Conservation (phyloP, 2,329 filamentous ascomycete genomes). For the Blastomyces parvus region DNA sequence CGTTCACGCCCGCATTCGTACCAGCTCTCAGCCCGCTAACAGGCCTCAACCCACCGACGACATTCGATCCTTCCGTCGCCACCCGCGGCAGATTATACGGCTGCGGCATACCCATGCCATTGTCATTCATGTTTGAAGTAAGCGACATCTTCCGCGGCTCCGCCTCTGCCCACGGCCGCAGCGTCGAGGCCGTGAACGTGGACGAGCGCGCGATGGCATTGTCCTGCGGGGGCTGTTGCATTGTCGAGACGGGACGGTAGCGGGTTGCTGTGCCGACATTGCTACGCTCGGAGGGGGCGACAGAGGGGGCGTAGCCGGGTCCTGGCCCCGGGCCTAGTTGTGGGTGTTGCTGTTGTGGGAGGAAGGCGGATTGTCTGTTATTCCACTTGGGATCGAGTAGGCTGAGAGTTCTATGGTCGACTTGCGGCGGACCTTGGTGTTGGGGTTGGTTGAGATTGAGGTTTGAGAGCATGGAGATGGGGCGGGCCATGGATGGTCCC, state of each 20-base stretch:
- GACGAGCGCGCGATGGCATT: conserved; percentile 21
- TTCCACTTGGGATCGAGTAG: conserved; percentile 59
- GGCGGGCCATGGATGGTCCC: conserved; percentile 25
- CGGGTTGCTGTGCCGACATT: conserved; percentile 82
- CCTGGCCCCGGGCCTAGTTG: conserved; percentile 21
- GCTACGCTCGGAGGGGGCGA: conserved; percentile 91
- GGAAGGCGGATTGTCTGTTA: conserved; percentile 28
- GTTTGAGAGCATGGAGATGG: conserved; percentile 41
- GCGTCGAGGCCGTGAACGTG: conserved; percentile 25
- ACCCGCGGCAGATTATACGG: background rate
- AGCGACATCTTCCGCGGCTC: conserved; percentile 25
- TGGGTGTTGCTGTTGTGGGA: conserved; percentile 18
- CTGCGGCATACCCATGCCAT: background rate
- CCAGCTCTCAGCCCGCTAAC: background rate
- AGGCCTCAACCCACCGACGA: background rate
- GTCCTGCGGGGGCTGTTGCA: conserved; percentile 31
- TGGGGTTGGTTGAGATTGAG: conserved; percentile 18
- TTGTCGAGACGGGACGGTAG: conserved; percentile 78
- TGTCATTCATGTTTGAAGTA: conserved; percentile 8
- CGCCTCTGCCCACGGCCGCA: conserved; percentile 32
- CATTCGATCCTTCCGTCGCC: background rate
- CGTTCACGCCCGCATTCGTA: background rate
- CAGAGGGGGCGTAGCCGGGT: conserved; percentile 67
- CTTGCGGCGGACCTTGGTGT: conserved; percentile 22
- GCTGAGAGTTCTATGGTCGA: conserved; percentile 61